phyloP scores from a whole-genome alignment of 2,329 filamentous ascomycete species.

The Paramyrothecium sp. region DNA sequence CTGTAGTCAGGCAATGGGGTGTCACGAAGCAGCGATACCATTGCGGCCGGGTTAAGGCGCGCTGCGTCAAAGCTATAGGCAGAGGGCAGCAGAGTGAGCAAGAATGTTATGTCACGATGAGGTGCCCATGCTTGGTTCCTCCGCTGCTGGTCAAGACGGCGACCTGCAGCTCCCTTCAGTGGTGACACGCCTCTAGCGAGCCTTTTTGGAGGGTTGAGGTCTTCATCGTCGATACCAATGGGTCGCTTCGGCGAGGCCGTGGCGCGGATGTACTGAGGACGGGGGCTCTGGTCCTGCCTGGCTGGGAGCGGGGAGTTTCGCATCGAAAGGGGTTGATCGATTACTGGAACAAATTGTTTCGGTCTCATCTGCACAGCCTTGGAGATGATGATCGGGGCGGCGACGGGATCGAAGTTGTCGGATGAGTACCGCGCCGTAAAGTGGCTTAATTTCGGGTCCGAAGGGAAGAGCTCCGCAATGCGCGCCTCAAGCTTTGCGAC shows the following conservation, averaged over 20 bases:
- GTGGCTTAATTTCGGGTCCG: constrained; percentile 72
- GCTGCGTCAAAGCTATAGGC: constrained; percentile 70
- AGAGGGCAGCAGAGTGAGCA: constrained; percentile 72
- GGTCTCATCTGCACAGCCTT: constrained; percentile 74
- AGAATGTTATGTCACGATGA: constrained; percentile 65
- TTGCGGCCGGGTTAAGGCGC: constrained; percentile 65
- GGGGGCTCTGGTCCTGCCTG: constrained; percentile 41
- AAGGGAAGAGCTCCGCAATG: constrained; percentile 91
- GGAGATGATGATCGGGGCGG: constrained; percentile 80
- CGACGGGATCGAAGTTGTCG: constrained; percentile 74
- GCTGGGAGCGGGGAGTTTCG: constrained; percentile 42
- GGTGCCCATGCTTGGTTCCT: constrained; percentile 65
- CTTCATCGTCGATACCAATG: constrained; percentile 68
- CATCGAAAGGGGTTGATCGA: constrained; percentile 48
- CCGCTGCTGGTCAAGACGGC: constrained; percentile 77
- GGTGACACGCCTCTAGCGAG: constrained; percentile 87
- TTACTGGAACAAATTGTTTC: constrained; percentile 52
- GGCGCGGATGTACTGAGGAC: constrained; percentile 43
- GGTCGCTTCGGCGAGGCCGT: constrained; percentile 61
- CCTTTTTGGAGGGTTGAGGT: constrained; percentile 76
- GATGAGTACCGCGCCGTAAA: constrained; percentile 77
- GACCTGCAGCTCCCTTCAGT: constrained; percentile 84
- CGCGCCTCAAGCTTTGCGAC: constrained; percentile 87
- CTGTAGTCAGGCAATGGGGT: constrained; percentile 63
- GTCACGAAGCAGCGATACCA: constrained; percentile 72